A percentile compares a stretch with the other conserved stretches of the same genome.
phyloP scores from a whole-genome alignment of 2,329 filamentous ascomycete species.

The Rhynchosporium agropyri region DNA sequence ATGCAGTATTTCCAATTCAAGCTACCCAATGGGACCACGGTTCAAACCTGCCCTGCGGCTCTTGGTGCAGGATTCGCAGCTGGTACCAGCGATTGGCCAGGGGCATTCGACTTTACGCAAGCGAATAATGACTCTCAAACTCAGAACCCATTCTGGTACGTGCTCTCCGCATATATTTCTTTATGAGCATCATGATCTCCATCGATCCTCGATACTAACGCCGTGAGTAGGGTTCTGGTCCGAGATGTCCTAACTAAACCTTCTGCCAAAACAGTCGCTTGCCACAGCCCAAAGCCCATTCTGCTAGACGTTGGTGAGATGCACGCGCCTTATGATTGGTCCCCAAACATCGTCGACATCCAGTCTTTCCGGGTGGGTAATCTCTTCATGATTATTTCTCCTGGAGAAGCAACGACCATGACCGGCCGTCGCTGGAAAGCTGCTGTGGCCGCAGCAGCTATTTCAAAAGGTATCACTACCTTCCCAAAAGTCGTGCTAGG shows the following conservation, averaged over 20 bases:
- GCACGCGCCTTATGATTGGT: slow-evolving; percentile 76
- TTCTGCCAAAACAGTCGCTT: slow-evolving; percentile 49
- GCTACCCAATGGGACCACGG: slow-evolving; percentile 70
- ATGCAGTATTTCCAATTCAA: slow-evolving; percentile 76
- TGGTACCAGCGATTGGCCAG: slow-evolving; percentile 88
- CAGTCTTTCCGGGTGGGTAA: slow-evolving; percentile 84
- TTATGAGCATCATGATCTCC: too few relatives aligned
- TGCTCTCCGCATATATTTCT: too few relatives aligned
- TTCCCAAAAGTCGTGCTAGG: slow-evolving; percentile 78
- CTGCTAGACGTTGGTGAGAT: slow-evolving; percentile 85
- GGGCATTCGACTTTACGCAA: slow-evolving; percentile 90
- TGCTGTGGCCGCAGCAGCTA: slow-evolving; percentile 53
- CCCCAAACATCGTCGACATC: slow-evolving; percentile 87
- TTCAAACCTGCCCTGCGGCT: slow-evolving; percentile 79
- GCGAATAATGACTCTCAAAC: slow-evolving; percentile 71
- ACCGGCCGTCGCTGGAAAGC: slow-evolving; percentile 82
- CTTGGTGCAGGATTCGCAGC: slow-evolving; percentile 90
- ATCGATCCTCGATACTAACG: too few relatives aligned
- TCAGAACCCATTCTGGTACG: slow-evolving; percentile 65
- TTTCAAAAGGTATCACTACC: slow-evolving; percentile 36
- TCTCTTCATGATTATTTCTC: slow-evolving; percentile 78
- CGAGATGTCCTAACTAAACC: slow-evolving; percentile 71
- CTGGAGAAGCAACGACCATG: slow-evolving; percentile 92
- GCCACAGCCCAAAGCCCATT: slow-evolving; percentile 79
- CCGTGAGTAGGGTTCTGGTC: slow-evolving; percentile 53